Base-by-base conservation (phyloP, 2,329 filamentous ascomycete genomes). In the Bipolaris oryzae region DNA sequence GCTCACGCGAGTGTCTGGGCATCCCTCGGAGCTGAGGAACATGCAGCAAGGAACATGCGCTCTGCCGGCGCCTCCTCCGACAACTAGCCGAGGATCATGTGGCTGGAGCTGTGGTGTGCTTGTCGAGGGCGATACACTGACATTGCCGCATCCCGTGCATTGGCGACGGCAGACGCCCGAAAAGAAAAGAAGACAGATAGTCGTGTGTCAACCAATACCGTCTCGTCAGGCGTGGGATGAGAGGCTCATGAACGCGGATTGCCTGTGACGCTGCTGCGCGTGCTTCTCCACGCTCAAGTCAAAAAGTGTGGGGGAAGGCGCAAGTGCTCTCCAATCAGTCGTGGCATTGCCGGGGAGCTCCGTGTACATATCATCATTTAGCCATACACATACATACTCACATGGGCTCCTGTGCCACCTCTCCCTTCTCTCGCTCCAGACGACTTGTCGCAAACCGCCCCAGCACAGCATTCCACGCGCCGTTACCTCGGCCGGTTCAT, bases 401-500 rank as follows among this genome's bases (percentile, higher is more conserved):
- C 39, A 50, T 34, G 18, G 13, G 13, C 49, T 35, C 49, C 48
- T 28, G 41, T 42, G 48, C 47, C 21, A 21, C 50, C 44, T 28
- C 28, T 48, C 35, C 43, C 31, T n/a, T 18, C 49, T 28, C 39
- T 35, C 15, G 15, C 13, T 28, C 16, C n/a, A n/a, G 11, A 51
- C 49, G 13, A 28, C 15, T 28, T 41, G 11, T 39, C 52, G 44
- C 54, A 39, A n/a, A 21, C 18, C 49, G 57, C 54, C 45, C 49
- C 47, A 16, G 25, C 13, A 15, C 42, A 34, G 42, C 18, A 41
- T 55, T 50, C 57, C 50, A 55, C 41, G 48, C 45, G 38, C 31
- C 50, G 53, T 56, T 62, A 70, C 70, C 71, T 74, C 69, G 71
- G 71, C 58, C 63, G 64, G 62, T 55, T 52, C 59, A 61, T 45